Base-by-base conservation (phyloP, 1,284 basidiomycete genomes). In the Trichosporon sp. region DNA sequence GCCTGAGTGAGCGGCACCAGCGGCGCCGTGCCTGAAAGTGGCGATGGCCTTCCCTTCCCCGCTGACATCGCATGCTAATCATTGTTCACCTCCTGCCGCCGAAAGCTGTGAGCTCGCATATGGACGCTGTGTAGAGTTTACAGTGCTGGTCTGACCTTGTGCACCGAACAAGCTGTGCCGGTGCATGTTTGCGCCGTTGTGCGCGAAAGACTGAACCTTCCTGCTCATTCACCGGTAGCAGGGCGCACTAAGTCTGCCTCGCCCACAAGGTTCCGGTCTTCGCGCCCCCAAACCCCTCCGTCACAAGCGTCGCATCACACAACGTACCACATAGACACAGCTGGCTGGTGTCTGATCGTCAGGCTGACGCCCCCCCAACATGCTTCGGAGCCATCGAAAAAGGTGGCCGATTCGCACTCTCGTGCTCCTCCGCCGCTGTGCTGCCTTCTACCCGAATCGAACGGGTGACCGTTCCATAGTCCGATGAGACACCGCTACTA, bases 361-460 rank as follows among this genome's bases (percentile, higher is more conserved):
- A n/a, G 2, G 21, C 7, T 11, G 21, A 23, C 44, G 38, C 15
- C 38, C 38, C 15, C 38, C 15, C 38, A n/a, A 12, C 9, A 38
- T 38, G 15, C 38, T 18, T 15, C 7, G 38, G 15, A 2, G 38
- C 1, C 13, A 42, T 42, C 11, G 38, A 51, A 51, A 51, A 51
- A 23, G 47, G 7, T 25, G 21, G 11, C 21, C 8, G 21, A 8
- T 25, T 51, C 47, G 47, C 47, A 51, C 47, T 21, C 21, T 25
- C 32, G n/a, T 62, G 58, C 58, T 21, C 31, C 18, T 5, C 3
- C 29, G 27, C 29, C 18, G 11, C 18, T 9, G 3, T 21, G 35
- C 12, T 51, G 63, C 44, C 63, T 64, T 64, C 63, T 64, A 64
- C 35, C 35, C 63, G 44, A 64, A 64, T 64, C 44, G 63, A 64